These are phyloP conservation scores for Castanospermum australe DNA, from an alignment of 306 rosid genomes.

Conservation along the genomic window DNA sequence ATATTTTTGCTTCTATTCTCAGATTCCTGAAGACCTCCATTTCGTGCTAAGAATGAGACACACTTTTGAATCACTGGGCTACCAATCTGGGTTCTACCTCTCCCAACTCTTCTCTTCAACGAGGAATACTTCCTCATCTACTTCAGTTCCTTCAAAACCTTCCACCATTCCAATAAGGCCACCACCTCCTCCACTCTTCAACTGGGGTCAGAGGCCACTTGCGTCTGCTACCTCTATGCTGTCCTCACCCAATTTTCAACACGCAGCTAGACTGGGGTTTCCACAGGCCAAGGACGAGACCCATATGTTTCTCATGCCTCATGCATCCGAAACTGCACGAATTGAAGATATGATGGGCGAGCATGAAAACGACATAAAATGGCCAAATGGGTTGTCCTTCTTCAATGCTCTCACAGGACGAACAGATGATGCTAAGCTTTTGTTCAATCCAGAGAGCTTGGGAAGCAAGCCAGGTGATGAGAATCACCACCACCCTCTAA, in stretches of 20 bases:
- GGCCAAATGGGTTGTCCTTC: conserved; percentile 93
- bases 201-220: conserved; percentile 82
- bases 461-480: conserved; percentile 56
- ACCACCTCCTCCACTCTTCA: conserved; percentile 84
- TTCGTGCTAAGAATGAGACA: conserved; percentile 99
- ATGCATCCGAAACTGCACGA: conserved; percentile 56
- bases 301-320: conserved; percentile 80
- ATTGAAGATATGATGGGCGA: conserved; percentile 81
- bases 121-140: conserved; percentile 66
- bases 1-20: conserved; percentile 23
- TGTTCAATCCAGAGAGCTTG: conserved; percentile 71
- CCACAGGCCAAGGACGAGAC: conserved; percentile 77
- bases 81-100: conserved; percentile 92
- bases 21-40: conserved; percentile 98
- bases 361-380: conserved; percentile 81
- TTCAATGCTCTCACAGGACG: conserved; percentile 88
- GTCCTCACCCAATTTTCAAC: conserved; percentile 71
- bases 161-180: conserved; percentile 69
- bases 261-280: conserved; percentile 55
- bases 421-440: conserved; percentile 71
- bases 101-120: conserved; percentile 93
- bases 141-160: conserved; percentile 66
- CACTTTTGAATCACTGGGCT: conserved; percentile 95
- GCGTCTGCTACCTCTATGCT: conserved; percentile 62
- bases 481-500: conserved; percentile 34